Base-by-base conservation (phyloP, 768 basidiomycete genomes). In the Tricholoma sp. region DNA sequence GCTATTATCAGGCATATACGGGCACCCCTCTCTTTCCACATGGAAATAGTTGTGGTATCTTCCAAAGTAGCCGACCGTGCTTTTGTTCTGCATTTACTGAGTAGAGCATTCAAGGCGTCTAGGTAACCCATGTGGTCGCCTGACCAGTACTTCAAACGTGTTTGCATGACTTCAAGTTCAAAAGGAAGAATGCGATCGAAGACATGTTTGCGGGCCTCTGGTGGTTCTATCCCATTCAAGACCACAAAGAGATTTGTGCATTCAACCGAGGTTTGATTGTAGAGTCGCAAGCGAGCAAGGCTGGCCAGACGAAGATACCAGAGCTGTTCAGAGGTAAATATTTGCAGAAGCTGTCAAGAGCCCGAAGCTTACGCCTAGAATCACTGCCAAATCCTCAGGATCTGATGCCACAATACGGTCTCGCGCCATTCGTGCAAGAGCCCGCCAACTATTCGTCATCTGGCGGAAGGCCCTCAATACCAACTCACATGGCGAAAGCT, bases 361-460 rank as follows among this genome's bases (percentile, higher is more conserved):
- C n/a, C n/a, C n/a, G 10, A n/a, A 52, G 71, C 88, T 75, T 70
- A 90, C 90, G 47, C 81, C 83, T 29, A 93, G 75, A 56, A 92
- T 80, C 58, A 80, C 75, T 8, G 67, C 66, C 49, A 91, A 61
- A 56, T 91, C 86, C 60, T 84, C 83, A 0, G 91, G 88, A 61
- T 88, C 79, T 51, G 87, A 75, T 16, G 78, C 75, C 19, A 92
- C 83, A 54, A 93, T 81, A 31, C 84, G 77, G 68, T 93, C 91
- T 66, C 87, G 80, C 32, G 91, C 89, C 88, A 91, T 90, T 60
- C 75, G 80, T n/a, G 91, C 91, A 55, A 93, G 66, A 1, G 91
- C 83, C 54, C 91, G 79, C 91, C 91, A 94, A 66, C 86, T 90
- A 64, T 94, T 93, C 39, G 88, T 84, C 86, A 91, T 91, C 91